phyloP scores from a whole-genome alignment of 208 protist genomes.

The Tetramitus jugosus region DNA sequence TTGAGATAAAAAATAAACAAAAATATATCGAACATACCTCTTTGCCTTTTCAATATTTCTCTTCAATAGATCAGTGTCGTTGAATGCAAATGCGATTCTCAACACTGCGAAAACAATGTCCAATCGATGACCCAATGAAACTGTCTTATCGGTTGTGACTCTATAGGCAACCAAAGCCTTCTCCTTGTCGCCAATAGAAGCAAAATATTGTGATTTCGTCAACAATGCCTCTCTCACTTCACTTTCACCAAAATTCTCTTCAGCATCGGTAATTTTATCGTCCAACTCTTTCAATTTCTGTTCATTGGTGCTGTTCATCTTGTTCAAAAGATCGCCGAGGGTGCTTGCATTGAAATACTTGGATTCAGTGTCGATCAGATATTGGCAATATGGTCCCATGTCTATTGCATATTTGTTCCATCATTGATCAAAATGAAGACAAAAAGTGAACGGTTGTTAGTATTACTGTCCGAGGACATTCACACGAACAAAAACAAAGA shows the following conservation, averaged over 20 bases:
- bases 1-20: constrained; percentile 18
- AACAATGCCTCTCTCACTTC: constrained; percentile 90
- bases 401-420: too few relatives aligned
- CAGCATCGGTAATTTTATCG: constrained; percentile 75
- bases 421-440: too few relatives aligned
- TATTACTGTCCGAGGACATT: too few relatives aligned
- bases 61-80: constrained; percentile 73
- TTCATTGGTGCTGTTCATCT: too few relatives aligned
- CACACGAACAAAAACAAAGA: too few relatives aligned
- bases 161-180: constrained; percentile 73
- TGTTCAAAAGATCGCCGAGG: too few relatives aligned
- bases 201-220: constrained; percentile 78
- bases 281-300: constrained; percentile 63
- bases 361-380: too few relatives aligned
- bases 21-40: constrained; percentile 37
- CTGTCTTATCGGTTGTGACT: constrained; percentile 80
- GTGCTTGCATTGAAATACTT: too few relatives aligned
- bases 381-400: too few relatives aligned
- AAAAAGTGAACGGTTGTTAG: too few relatives aligned
- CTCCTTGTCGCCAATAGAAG: constrained; percentile 87
- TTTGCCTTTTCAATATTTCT: constrained; percentile 76
- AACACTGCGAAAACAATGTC: constrained; percentile 91
- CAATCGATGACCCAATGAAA: constrained; percentile 75
- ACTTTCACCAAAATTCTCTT: constrained; percentile 90
- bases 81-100: constrained; percentile 88